Base-by-base conservation (phyloP, 2,329 filamentous ascomycete genomes). In the Cladosporium velox region DNA sequence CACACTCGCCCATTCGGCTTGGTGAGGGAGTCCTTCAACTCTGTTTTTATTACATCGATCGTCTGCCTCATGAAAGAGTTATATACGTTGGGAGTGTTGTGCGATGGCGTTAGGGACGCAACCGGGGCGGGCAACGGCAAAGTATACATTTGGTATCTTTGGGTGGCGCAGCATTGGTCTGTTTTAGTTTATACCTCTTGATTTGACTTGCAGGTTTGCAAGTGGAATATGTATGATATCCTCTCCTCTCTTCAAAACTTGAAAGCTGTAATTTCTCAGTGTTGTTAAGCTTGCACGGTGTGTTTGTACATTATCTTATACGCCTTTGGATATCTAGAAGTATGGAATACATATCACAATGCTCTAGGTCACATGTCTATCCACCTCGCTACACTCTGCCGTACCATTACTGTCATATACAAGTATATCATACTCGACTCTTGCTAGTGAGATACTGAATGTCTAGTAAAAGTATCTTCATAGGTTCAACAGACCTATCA, bases 1-100 rank as follows among this genome's bases (percentile, higher is more conserved):
- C 60, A 54, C 5, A 55, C 60, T 26, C 4, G 60, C 60, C 58
- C 34, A 8, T 38, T 54, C 60, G 58, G 58, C 58, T 60, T 49
- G 60, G 60, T 54, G 60, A 63, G 60, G 60, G 30, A 41, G 60
- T 30, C 60, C 32, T 38, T 54, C 34, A 38, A 41, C n/a, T 34
- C n/a, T 58, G 55, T 58, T 41, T 30, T 34, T 41, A 18, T 18
- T 58, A 41, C 34, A 38, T 21, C 34, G 34, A 35, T 24, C n/a
- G n/a, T 41, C 21, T n/a, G 10, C 12, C 28, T 24, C 52, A 55
- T 55, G 26, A 34, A 55, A 55, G 52, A 55, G 52, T 7, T 32
- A 11, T 4, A 11, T 11, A 55, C 18, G 30, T 6, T 34, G 52
- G 52, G 28, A 55, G 51, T 55, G 52, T 14, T 30, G 52, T 55